A percentile compares a stretch with the other conserved stretches of the same genome.
Evolutionary conservation across 495 filamentous ascomycete genomes (phyloP).

Genomic region (Delitschia confertaspora): DNA sequence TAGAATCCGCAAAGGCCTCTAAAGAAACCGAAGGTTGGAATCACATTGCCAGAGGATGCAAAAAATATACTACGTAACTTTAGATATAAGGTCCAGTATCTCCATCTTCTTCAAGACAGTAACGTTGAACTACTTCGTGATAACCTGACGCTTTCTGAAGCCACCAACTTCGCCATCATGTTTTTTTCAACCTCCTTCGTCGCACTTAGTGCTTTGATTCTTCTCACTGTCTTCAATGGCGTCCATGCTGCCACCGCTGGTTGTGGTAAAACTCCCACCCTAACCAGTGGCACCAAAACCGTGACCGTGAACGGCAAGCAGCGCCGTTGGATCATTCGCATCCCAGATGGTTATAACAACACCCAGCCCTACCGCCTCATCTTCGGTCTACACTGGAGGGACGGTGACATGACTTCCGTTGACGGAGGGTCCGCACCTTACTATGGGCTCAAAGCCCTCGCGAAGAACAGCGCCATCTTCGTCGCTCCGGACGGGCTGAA

Average conservation of each 20-base stretch:
- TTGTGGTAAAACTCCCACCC: constrained; percentile 35
- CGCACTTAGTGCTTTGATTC: no score
- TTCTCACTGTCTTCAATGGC: not conserved
- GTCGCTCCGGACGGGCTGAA: constrained; percentile 38
- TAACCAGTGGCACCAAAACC: constrained; percentile 29
- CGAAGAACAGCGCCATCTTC: constrained; percentile 37
- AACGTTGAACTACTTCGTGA: no score
- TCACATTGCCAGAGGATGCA: no score
- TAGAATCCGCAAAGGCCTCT: no score
- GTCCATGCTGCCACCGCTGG: constrained; percentile 29
- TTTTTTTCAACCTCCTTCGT: no score
- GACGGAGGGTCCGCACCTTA: constrained; percentile 29
- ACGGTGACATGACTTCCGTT: constrained; percentile 35
- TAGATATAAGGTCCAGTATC: no score
- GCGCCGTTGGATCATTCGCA: constrained; percentile 33
- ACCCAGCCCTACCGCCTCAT: constrained; percentile 36
- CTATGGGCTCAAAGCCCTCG: constrained; percentile 37
- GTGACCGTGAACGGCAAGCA: constrained; percentile 17
- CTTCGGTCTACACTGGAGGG: constrained; percentile 37
- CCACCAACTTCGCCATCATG: no score
- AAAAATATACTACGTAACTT: no score
- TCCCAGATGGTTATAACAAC: constrained; percentile 38
- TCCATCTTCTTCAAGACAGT: no score
- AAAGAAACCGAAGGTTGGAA: no score
- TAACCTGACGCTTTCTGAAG: no score